Evolutionary conservation across 2,329 filamentous ascomycete genomes (phyloP), one percentile per base, ranked within the genome.

Genomic region (Sclerotinia minor): DNA sequence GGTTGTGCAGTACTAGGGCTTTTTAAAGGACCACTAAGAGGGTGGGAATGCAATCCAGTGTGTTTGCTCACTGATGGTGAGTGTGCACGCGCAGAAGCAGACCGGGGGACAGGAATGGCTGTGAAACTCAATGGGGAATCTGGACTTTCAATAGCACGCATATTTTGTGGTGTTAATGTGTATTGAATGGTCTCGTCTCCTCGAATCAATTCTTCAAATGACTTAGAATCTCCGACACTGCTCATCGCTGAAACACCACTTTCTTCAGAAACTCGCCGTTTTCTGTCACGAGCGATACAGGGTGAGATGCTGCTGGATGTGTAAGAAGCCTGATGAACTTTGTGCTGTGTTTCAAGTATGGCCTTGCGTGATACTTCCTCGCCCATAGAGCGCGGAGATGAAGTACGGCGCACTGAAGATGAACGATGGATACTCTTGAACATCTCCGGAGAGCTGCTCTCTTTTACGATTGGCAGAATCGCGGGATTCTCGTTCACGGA

Each of bases 101-200:
- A 72, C 67, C 74, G 58, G 26, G 67, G 71, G 38, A 49, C 47
- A 57, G 55, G 55, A 60, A 69, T 64, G 21, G 70, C 70, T 13
- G 71, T 71, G 45, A 72, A 73, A 44, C 73, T 73, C 35, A 72
- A 70, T 69, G 41, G 44, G 52, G 64, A 67, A 60, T 47, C 57
- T 81, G 85, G 80, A 80, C 91, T 89, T 78, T 92, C 88, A 73
- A 91, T 88, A 71, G 91, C 85, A 69, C 90, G 88, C 85, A 94
- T 92, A 72, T 84, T 91, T 75, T 91, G 88, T 0, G 92, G 91
- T 0, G 92, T 95, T 38, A 94, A 82, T 1, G 92, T 94, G 77
- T 90, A 94, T 73, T 92, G 91, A 54, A 94, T 88, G 1, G 92
- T 94, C 76, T 93, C 87, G 73, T 92, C 89, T 77, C 91, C 93